phyloP scores from a whole-genome alignment of 208 protist genomes.

The Eutreptiella sp. region DNA sequence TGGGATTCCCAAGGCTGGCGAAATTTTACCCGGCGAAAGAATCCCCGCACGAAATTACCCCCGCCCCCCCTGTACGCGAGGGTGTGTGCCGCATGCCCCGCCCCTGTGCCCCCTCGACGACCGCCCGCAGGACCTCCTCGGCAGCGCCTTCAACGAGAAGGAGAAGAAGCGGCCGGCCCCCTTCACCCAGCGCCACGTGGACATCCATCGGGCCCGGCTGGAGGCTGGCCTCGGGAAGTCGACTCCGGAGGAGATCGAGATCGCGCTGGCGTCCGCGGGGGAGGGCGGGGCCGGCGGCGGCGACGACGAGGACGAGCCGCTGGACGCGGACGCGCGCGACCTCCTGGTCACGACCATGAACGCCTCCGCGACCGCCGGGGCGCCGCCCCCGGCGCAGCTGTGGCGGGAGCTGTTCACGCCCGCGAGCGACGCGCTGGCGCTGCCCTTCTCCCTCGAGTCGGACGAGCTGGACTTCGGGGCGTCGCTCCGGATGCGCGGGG shows the following conservation, averaged over 20 bases:
- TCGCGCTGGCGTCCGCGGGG: conserved; percentile 35
- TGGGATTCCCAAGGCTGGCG: no score
- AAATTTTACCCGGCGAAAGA: no score
- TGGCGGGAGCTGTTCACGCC: conserved; percentile 30
- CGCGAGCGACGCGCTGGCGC: neutral
- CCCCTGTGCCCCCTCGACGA: no score
- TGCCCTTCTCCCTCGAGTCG: conserved; percentile 43
- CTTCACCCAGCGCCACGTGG: conserved; percentile 51
- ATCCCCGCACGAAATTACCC: no score
- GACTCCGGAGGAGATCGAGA: conserved; percentile 55
- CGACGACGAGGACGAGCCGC: conserved; percentile 35
- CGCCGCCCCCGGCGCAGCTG: neutral
- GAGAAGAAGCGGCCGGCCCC: conserved; percentile 48
- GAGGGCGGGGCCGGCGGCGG: neutral
- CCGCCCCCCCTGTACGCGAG: no score
- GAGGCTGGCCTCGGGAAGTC: conserved; percentile 49
- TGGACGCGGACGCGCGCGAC: conserved; percentile 7
- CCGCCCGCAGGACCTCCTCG: conserved; percentile 79
- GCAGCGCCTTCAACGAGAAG: conserved; percentile 57
- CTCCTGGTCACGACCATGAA: conserved; percentile 34
- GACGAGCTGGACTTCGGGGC: conserved; percentile 40
- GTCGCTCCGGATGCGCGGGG: conserved; percentile 5
- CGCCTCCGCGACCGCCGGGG: neutral
- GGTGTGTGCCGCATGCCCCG: no score
- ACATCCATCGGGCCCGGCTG: conserved; percentile 48